Evolutionary conservation across 371 early-diverging fungal genomes (phyloP).

Genomic region (Entomophthora muscae): DNA sequence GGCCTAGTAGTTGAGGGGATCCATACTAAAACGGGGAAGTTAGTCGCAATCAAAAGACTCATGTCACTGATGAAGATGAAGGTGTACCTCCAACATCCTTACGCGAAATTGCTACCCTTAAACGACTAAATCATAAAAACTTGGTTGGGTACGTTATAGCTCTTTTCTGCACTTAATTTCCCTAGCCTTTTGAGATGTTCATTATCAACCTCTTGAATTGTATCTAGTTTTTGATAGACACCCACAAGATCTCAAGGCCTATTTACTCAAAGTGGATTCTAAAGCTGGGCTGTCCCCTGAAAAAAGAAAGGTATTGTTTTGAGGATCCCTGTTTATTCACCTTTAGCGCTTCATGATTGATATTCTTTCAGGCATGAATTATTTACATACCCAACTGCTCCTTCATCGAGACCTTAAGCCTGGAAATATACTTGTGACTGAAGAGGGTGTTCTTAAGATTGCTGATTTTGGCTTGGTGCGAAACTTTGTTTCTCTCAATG

Average conservation of each 20-base stretch:
- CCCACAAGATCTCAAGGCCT: background rate
- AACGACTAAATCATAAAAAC: background rate
- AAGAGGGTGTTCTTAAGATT: slow-evolving; percentile 67
- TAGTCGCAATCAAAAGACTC: background rate
- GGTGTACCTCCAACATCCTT: background rate
- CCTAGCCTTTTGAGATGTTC: background rate
- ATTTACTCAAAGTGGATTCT: slow-evolving; percentile 57
- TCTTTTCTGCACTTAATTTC: background rate
- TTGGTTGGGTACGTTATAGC: background rate
- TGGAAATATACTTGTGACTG: slow-evolving; percentile 86
- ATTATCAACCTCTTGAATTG: background rate
- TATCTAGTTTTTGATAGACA: slow-evolving; percentile 1
- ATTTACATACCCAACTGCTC: slow-evolving; percentile 75
- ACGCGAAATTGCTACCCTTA: background rate
- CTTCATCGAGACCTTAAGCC: slow-evolving; percentile 89
- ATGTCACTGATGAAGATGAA: background rate
- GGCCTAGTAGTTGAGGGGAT: background rate
- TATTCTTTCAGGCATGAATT: slow-evolving; percentile 36
- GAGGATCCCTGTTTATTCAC: no score
- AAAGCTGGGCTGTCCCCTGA: background rate
- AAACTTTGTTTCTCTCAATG: background rate
- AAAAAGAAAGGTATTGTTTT: slow-evolving; percentile 7
- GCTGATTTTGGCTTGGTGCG: slow-evolving; percentile 72
- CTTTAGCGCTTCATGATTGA: background rate
- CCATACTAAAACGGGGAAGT: background rate